Evolutionary conservation across 192 early-diverging fungal genomes (phyloP).

Genomic region (Backusella circina): DNA sequence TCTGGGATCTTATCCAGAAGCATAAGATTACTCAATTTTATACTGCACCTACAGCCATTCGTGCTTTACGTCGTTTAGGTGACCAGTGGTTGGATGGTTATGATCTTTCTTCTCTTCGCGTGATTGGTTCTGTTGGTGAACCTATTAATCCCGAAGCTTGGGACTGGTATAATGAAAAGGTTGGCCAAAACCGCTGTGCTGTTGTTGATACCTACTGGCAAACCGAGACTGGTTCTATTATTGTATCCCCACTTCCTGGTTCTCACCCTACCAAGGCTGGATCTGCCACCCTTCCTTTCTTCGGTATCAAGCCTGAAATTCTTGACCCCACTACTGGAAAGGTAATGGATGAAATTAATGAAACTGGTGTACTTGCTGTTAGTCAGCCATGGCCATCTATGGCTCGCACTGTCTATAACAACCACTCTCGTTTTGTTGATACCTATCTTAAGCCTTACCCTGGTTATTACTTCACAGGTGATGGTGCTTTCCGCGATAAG

Average conservation of each 20-base stretch:
- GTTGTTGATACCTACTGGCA: conserved; percentile 97
- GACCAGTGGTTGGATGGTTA: conserved; percentile 71
- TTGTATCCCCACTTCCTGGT: conserved; percentile 91
- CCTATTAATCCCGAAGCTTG: conserved; percentile 97
- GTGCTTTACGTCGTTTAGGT: conserved; percentile 84
- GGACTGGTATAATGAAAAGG: conserved; percentile 93
- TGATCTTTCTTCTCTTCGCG: conserved; percentile 78
- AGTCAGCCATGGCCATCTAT: conserved; percentile 86
- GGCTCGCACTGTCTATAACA: conserved; percentile 84
- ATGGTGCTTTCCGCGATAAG: conserved; percentile 85
- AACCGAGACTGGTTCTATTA: conserved; percentile 89
- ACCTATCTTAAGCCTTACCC: conserved; percentile 88
- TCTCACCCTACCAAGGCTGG: conserved; percentile 88
- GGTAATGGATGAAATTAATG: conserved; percentile 78
- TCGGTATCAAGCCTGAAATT: conserved; percentile 85
- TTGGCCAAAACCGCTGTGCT: conserved; percentile 82
- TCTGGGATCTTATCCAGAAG: conserved; percentile 81
- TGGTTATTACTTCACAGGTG: conserved; percentile 94
- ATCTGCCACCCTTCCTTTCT: conserved; percentile 93
- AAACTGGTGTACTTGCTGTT: conserved; percentile 89
- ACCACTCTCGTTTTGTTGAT: conserved; percentile 89
- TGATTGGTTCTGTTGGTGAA: conserved; percentile 93
- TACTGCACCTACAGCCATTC: conserved; percentile 96
- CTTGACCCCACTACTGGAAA: conserved; percentile 82
- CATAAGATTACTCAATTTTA: conserved; percentile 96